Evolutionary conservation across 1,284 basidiomycete genomes (phyloP).

Genomic region (Peniophora sp.): DNA sequence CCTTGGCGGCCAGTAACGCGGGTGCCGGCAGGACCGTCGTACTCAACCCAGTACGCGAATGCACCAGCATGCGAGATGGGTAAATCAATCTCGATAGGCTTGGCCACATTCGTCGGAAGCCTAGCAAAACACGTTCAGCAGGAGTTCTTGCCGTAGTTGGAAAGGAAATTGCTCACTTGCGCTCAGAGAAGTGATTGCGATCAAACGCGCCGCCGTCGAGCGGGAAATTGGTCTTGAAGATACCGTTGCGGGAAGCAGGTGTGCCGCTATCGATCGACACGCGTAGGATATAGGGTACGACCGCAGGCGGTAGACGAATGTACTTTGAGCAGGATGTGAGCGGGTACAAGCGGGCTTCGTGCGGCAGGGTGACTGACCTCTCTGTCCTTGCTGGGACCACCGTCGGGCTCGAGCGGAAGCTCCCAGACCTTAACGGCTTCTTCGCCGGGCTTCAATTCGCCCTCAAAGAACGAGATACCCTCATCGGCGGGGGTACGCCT

Average conservation of each 20-base stretch:
- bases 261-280: conserved; percentile 87
- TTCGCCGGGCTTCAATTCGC: conserved; percentile 43
- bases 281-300: conserved; percentile 80
- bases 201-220: conserved; percentile 83
- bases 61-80: conserved; percentile 93
- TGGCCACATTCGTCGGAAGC: conserved; percentile 75
- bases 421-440: conserved; percentile 76
- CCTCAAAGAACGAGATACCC: conserved; percentile 81
- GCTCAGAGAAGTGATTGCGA: conserved; percentile 68
- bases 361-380: conserved; percentile 47
- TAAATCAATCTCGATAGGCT: conserved; percentile 86
- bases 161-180: conserved; percentile 50
- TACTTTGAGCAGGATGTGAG: conserved; percentile 49
- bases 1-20: conserved; percentile 78
- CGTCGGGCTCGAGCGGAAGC: conserved; percentile 79
- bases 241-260: conserved; percentile 78
- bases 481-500: conserved; percentile 86
- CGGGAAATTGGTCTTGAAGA: conserved; percentile 93
- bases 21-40: conserved; percentile 54
- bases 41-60: conserved; percentile 90
- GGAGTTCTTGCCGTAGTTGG: neutral
- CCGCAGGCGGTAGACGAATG: conserved; percentile 89
- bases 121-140: conserved; percentile 27
- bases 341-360: neutral
- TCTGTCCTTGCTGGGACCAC: conserved; percentile 79